Percentiles rank a stretch among this genome's conserved stretches.
These are phyloP conservation scores for Cylindrodendrum hubeiense DNA, from an alignment of 2,329 filamentous ascomycete species.

Conservation along the genomic window DNA sequence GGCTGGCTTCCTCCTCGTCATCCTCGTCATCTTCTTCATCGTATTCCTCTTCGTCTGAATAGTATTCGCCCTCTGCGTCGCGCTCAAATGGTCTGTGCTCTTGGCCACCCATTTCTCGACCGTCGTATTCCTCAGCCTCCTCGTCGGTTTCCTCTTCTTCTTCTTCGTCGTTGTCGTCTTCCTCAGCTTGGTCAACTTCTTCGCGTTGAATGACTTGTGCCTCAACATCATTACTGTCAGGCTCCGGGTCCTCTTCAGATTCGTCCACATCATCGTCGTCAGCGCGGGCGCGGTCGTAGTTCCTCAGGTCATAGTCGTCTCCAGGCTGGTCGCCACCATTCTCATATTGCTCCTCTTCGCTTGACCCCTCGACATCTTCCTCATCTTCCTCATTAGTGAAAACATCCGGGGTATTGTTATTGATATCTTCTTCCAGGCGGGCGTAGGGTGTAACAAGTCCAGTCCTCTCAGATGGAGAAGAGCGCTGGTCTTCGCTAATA, in stretches of 20 bases:
- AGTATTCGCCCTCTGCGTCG: constrained; percentile 45
- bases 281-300: constrained; percentile 47
- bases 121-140: constrained; percentile 44
- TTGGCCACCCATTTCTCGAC: constrained; percentile 27
- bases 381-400: constrained; percentile 27
- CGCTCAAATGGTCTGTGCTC: constrained; percentile 46
- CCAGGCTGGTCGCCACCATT: constrained; percentile 47
- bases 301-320: constrained; percentile 51
- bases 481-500: constrained; percentile 17
- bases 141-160: constrained; percentile 33
- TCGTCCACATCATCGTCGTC: constrained; percentile 51
- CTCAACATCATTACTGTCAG: constrained; percentile 42
- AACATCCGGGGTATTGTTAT: constrained; percentile 6
- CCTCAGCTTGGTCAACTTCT: constrained; percentile 40
- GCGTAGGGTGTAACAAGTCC: constrained; percentile 6
- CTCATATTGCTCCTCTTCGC: constrained; percentile 38
- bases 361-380: constrained; percentile 18
- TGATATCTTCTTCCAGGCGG: constrained; percentile 4
- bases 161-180: constrained; percentile 43
- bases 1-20: constrained; percentile 16
- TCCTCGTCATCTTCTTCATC: constrained; percentile 32
- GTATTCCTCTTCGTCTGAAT: constrained; percentile 43
- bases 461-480: constrained; percentile 17
- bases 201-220: constrained; percentile 37
- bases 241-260: constrained; percentile 45